Evolutionary conservation across 2,329 filamentous ascomycete species (phyloP), one percentile per base, ranked within the genome.

Genomic region (Exophiala dermatitidis): DNA sequence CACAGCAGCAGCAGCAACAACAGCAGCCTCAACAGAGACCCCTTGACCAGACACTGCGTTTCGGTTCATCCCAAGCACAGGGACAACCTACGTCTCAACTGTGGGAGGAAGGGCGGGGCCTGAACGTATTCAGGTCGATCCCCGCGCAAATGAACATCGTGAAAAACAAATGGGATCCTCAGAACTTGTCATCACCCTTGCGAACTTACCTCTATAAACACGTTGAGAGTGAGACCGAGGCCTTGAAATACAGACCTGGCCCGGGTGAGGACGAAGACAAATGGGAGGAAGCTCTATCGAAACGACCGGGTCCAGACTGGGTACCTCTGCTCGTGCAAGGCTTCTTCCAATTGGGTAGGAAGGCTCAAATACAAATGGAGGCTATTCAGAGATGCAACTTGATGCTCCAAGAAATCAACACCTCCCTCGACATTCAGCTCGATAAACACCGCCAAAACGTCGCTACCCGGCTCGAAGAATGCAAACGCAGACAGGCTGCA

Each of bases 341-440:
- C 19, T 84, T 84, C 64, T 74, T 74, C 60, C 76, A 80, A 48
- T 69, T 85, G 26, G 79, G 77, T 38, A 73, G 77, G 58, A 77
- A 82, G 44, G 75, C 82, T 38, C 72, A 77, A 57, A 74, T 74
- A 52, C 82, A 84, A 64, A 73, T 74, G 32, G 72, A 77, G 52
- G 78, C 78, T 47, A 72, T 84, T n/a, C 71, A 72, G 30, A 75
- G 76, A 61, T 74, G 83, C 63, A 78, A 80, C 58, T 72, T 72
- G 42, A 77, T 81, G 28, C 68, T 84, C 32, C 81, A 84, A 63
- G 80, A 85, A 66, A 84, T 85, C 70, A 83, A 84, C 67, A 78
- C 78, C 58, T 77, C 73, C 30, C 71, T 85, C n/a, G 74, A 74
- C 1, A 72, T 77, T 7, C 72, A 83, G 56, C 77, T 84, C 55